These are phyloP conservation scores for Bryoerythrophyllum caledonicum DNA, from an alignment of 225 moss, liverwort and hornwort genomes.

Conservation along the genomic window DNA sequence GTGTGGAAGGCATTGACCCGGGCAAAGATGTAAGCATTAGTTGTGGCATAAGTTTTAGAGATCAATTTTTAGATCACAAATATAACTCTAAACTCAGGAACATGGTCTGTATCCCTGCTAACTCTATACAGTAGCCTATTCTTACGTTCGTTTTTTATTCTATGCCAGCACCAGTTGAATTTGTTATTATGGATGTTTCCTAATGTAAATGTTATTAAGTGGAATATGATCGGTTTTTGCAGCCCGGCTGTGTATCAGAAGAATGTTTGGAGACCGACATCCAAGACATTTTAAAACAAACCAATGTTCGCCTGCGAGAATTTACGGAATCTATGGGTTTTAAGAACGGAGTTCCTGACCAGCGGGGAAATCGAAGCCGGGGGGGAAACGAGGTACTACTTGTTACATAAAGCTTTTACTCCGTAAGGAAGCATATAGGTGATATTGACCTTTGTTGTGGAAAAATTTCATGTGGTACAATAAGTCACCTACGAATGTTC, in stretches of 20 bases:
- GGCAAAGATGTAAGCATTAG: slow-evolving; percentile 19
- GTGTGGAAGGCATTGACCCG: neutral
- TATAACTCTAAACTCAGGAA: neutral
- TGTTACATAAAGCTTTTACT: neutral
- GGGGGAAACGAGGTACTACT: slow-evolving; percentile 25
- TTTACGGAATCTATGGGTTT: slow-evolving; percentile 35
- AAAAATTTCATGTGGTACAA: neutral
- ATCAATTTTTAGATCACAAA: neutral
- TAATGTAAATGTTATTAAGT: neutral
- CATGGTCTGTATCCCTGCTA: neutral
- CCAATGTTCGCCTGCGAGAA: slow-evolving; percentile 23
- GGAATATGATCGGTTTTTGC: neutral
- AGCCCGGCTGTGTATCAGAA: slow-evolving; percentile 28
- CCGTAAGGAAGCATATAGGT: neutral
- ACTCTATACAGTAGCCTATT: neutral
- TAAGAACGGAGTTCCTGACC: neutral
- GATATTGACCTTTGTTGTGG: neutral
- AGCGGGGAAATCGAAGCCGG: neutral
- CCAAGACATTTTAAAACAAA: slow-evolving; percentile 38
- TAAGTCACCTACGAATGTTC: neutral
- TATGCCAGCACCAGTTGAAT: neutral
- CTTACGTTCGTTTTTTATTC: too few species aligned
- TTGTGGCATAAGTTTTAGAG: neutral
- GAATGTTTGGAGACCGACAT: slow-evolving; percentile 43
- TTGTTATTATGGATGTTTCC: neutral